phyloP scores from a whole-genome alignment of 176 grass and related monocot genomes.

The Sorghum bicolor region DNA sequence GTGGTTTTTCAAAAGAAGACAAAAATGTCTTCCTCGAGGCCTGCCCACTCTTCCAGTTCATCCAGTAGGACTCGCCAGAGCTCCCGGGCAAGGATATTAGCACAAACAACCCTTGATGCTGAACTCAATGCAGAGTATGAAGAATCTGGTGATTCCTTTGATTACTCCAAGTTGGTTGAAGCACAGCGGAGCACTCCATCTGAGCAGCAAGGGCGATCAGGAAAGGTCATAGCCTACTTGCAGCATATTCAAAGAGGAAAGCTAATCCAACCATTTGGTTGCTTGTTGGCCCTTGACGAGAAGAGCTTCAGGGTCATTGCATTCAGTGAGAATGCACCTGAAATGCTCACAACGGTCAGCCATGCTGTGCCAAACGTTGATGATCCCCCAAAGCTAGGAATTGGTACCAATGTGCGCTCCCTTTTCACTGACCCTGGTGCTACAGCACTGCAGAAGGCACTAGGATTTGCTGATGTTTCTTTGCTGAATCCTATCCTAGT shows the following conservation, averaged over 20 bases:
- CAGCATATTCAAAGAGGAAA: constrained; percentile 85
- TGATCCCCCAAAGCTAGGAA: constrained; percentile 53
- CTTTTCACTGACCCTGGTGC: constrained; percentile 75
- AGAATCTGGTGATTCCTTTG: constrained; percentile 69
- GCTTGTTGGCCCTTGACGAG: constrained; percentile 79
- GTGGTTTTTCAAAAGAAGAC: not conserved
- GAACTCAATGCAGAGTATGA: constrained; percentile 82
- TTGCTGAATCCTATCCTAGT: constrained; percentile 85
- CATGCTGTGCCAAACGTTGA: constrained; percentile 68
- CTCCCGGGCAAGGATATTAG: constrained; percentile 62
- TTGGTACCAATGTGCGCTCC: constrained; percentile 61
- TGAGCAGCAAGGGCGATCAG: constrained; percentile 36
- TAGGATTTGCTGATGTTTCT: constrained; percentile 76
- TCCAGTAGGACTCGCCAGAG: constrained; percentile 51
- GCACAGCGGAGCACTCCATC: constrained; percentile 18
- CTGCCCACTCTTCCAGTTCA: constrained; percentile 43
- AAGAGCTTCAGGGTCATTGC: constrained; percentile 73
- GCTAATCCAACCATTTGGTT: constrained; percentile 80
- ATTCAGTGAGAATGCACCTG: constrained; percentile 72
- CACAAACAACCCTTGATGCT: constrained; percentile 85
- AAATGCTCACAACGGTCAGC: constrained; percentile 80
- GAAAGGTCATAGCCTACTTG: constrained; percentile 83
- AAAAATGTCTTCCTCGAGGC: constrained; percentile 69
- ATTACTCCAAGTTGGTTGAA: constrained; percentile 80
- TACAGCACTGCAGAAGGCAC: constrained; percentile 65